phyloP scores from a whole-genome alignment of 768 basidiomycete genomes.

The Phanerochaete sordida region DNA sequence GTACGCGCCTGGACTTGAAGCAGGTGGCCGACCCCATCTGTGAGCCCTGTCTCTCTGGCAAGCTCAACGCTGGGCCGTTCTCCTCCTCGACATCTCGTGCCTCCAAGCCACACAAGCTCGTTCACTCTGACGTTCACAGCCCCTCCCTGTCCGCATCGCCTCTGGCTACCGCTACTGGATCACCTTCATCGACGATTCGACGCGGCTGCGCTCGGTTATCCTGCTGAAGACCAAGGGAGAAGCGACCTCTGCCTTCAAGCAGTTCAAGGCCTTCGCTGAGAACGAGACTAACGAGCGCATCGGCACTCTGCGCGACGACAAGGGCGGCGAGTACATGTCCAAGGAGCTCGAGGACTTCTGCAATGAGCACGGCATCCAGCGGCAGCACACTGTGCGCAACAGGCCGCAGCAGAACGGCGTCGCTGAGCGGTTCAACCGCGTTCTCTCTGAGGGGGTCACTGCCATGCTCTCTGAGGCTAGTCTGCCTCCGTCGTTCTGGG shows the following conservation, averaged over 20 bases:
- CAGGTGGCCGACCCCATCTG: conserved; percentile 17
- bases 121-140: conserved; percentile 25
- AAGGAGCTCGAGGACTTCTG: conserved; percentile 14
- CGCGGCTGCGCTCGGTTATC: background rate
- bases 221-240: conserved; percentile 21
- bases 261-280: conserved; percentile 29
- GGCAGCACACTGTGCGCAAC: conserved; percentile 18
- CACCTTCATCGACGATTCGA: background rate
- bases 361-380: conserved; percentile 17
- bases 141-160: conserved; percentile 8
- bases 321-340: conserved; percentile 24
- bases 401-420: conserved; percentile 41
- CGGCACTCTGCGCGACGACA: conserved; percentile 20
- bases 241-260: conserved; percentile 23
- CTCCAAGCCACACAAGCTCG: conserved; percentile 7
- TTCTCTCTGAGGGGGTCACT: conserved; percentile 28
- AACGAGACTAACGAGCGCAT: conserved; percentile 17
- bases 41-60: conserved; percentile 18
- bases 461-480: conserved; percentile 27
- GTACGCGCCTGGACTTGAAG: background rate
- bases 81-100: conserved; percentile 11
- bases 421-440: conserved; percentile 36
- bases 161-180: conserved; percentile 4
- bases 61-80: conserved; percentile 21
- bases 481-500: conserved; percentile 8